Evolutionary conservation across 768 basidiomycete genomes (phyloP).

Genomic region (Auriscalpium microsporum): DNA sequence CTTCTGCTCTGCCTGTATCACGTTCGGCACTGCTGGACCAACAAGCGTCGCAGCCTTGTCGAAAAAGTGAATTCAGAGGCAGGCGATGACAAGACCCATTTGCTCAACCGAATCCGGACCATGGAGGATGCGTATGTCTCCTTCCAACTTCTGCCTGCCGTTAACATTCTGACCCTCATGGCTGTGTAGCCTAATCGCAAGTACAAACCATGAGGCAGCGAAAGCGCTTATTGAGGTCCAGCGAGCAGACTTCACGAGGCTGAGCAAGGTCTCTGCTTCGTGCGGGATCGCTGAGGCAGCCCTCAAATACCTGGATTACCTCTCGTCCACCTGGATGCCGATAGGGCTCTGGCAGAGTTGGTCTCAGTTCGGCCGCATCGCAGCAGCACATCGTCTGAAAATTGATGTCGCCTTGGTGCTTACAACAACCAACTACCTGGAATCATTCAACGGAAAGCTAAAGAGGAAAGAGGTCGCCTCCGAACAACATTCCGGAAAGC

Average conservation of each 20-base stretch:
- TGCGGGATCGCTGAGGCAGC: not conserved
- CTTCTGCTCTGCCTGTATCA: slow-evolving; percentile 30
- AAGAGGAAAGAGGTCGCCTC: no score
- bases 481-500: no score
- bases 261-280: no score
- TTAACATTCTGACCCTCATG: no score
- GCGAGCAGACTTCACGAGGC: not conserved
- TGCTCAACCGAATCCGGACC: not conserved
- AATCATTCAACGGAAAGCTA: no score
- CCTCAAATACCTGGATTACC: not conserved
- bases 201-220: no score
- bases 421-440: slow-evolving; percentile 19
- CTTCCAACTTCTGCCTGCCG: not conserved
- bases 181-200: no score
- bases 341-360: not conserved
- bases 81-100: not conserved
- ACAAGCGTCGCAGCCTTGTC: slow-evolving; percentile 8
- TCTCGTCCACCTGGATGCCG: not conserved
- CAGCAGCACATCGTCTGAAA: no score
- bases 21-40: slow-evolving; percentile 25
- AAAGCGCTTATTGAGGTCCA: not conserved
- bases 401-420: no score
- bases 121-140: not conserved
- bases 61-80: not conserved
- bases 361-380: not conserved